Base-by-base conservation (phyloP, 1,284 basidiomycete genomes). In the Sporisorium graminicola region DNA sequence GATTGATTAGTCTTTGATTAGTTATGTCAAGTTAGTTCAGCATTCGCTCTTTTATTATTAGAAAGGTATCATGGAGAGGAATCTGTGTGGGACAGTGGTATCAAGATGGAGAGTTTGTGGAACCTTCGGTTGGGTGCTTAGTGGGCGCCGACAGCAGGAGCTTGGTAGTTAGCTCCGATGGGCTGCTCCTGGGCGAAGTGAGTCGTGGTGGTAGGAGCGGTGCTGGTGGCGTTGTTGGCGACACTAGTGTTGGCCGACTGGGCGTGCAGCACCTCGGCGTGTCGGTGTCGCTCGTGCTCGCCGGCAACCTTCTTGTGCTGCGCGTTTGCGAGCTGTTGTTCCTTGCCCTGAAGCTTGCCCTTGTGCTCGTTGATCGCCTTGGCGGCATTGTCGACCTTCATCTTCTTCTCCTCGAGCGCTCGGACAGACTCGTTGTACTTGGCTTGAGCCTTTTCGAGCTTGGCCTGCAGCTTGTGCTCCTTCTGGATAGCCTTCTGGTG, bases 391-490 rank as follows among this genome's bases (percentile, higher is more conserved):
- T 73, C 69, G 2, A 77, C 49, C 63, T 72, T 65, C 69, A 77
- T 69, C 63, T 68, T 65, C 65, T 69, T 72, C 59, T 77, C 74
- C 22, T 77, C 74, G 5, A 77, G 53, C 0, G 55, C 63, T 0
- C 74, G 62, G 0, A 77, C 63, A 6, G 74, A 31, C 12, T 55
- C 65, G 46, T 73, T 77, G 63, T 77, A 51, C 59, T 73, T 72
- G 33, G 65, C 29, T 35, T 67, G 65, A 4, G 62, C 59, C 50
- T 77, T 77, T 18, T 77, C 74, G 0, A 77, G 62, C 52, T 68
- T 73, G 12, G 69, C 69, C 7, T 62, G 58, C 10, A 71, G 27
- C 46, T 77, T 73, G 69, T 73, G 74, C 52, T 77, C 74, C 51
- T 72, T 72, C 37, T 49, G 43, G 52, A 77, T 72, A 0, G 65